Evolutionary conservation across 2,329 filamentous ascomycete species (phyloP), one percentile per base, ranked within the genome.

Genomic region (Neofusicoccum cordaticola): DNA sequence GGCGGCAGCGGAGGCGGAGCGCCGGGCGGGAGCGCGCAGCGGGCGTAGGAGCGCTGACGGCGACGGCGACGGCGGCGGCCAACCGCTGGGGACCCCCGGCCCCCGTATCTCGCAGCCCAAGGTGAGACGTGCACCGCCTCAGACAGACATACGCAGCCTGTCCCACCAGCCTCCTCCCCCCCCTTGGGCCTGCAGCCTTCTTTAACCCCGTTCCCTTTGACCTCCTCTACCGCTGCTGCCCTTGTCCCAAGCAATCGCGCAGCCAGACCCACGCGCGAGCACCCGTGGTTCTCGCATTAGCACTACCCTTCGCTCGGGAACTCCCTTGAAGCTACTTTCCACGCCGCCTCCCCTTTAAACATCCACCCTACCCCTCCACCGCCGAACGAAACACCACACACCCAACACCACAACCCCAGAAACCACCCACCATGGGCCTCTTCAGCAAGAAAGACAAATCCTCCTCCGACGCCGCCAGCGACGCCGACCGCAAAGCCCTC

Each of bases 401-500:
- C 15, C 15, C 22, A 37, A 19, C 35, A 12, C 35, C 39, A 4
- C 12, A 12, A 17, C 15, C 22, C 8, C 22, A n/a, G 17, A 41
- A 39, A 42, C 34, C 35, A 35, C 22, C 44, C 34, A 44, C 35
- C 44, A 64, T 64, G 63, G 63, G 63, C 39, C 63, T 64, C 37
- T 80, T 86, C 69, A 75, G 79, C 67, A 85, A 84, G 73, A 73
- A 75, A 69, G 74, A 77, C 64, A 87, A 87, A 73, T 82, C 79
- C 67, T 80, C 5, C 37, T 58, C 80, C 68, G 79, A 80, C 66
- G 81, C 79, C 67, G 80, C 80, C 66, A 82, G 78, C 71, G 84
- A 84, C 68, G 79, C 84, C 65, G 82, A 80, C 73, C 83, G 85
- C 74, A 79, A 78, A 64, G 84, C 85, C n/a, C 83, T 88, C 37